These are phyloP conservation scores for Pterocarpus macrocarpus DNA, from an alignment of 306 rosid species.

Conservation along the genomic window DNA sequence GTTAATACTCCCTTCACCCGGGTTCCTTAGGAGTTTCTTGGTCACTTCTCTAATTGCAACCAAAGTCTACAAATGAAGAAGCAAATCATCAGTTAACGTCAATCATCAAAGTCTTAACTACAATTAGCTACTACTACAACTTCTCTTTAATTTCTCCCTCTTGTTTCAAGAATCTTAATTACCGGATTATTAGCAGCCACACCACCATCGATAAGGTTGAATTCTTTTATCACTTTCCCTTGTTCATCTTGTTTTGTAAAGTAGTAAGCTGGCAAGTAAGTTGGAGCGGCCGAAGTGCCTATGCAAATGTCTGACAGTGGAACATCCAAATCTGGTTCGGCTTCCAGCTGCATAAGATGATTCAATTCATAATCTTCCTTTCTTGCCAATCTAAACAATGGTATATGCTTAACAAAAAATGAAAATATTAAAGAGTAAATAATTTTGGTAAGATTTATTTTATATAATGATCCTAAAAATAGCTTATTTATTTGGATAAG, in stretches of 20 bases:
- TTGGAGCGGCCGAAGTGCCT: constrained; percentile 59
- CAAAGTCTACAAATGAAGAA: constrained; percentile 49
- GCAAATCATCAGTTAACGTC: not conserved
- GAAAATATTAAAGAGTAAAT: too few species aligned
- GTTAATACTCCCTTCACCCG: constrained; percentile 1
- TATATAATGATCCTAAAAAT: too few species aligned
- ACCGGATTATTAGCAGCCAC: constrained; percentile 56
- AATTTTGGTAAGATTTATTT: too few species aligned
- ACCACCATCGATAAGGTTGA: constrained; percentile 56
- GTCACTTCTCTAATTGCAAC: constrained; percentile 63
- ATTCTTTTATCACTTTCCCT: constrained; percentile 19
- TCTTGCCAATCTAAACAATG: not conserved
- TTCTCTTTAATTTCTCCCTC: not conserved
- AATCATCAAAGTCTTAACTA: too few species aligned
- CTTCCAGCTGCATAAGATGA: constrained; percentile 27
- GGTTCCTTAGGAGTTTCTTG: constrained; percentile 43
- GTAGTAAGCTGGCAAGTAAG: constrained; percentile 50
- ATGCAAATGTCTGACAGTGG: constrained; percentile 51
- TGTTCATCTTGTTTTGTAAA: constrained; percentile 45
- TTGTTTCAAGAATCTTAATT: not conserved
- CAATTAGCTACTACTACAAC: too few species aligned
- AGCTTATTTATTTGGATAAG: too few species aligned
- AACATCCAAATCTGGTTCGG: constrained; percentile 41
- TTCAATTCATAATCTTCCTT: not conserved
- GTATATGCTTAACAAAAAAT: too few species aligned